Evolutionary conservation across 805 yeast genomes (phyloP).

Genomic region (Myxozyma vanderwaltii): DNA sequence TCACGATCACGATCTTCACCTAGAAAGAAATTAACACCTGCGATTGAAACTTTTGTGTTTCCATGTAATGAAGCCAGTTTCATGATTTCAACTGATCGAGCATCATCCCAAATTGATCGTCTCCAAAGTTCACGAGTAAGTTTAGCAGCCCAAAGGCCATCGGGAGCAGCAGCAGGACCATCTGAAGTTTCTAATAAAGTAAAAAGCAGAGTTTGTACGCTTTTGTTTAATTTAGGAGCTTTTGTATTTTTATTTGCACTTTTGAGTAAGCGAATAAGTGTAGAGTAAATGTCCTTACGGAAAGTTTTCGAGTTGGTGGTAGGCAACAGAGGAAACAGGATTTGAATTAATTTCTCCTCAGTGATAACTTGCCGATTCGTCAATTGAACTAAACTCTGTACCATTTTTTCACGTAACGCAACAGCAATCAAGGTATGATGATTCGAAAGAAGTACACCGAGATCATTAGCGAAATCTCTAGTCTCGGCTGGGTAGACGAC

Average conservation of each 20-base stretch:
- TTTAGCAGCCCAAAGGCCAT: constrained; percentile 95
- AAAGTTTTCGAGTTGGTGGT: constrained; percentile 76
- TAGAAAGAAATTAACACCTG: constrained; percentile 87
- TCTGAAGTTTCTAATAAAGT: constrained; percentile 62
- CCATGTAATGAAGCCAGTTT: constrained; percentile 90
- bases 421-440: constrained; percentile 81
- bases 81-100: constrained; percentile 96
- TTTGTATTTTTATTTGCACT: constrained; percentile 84
- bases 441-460: constrained; percentile 64
- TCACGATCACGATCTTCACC: constrained; percentile 96
- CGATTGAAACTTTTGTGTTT: constrained; percentile 80
- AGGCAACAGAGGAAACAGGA: constrained; percentile 78
- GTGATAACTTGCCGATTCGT: constrained; percentile 79
- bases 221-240: constrained; percentile 83
- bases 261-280: constrained; percentile 76
- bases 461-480: constrained; percentile 76
- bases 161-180: constrained; percentile 51
- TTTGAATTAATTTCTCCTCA: constrained; percentile 79
- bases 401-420: constrained; percentile 87
- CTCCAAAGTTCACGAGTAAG: constrained; percentile 95
- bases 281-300: constrained; percentile 78
- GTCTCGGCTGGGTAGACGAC: constrained; percentile 89
- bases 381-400: constrained; percentile 85
- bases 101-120: constrained; percentile 97
- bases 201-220: constrained; percentile 90